Base-by-base conservation (phyloP, 177 flowering plant species). In the Vitis hybrid region DNA sequence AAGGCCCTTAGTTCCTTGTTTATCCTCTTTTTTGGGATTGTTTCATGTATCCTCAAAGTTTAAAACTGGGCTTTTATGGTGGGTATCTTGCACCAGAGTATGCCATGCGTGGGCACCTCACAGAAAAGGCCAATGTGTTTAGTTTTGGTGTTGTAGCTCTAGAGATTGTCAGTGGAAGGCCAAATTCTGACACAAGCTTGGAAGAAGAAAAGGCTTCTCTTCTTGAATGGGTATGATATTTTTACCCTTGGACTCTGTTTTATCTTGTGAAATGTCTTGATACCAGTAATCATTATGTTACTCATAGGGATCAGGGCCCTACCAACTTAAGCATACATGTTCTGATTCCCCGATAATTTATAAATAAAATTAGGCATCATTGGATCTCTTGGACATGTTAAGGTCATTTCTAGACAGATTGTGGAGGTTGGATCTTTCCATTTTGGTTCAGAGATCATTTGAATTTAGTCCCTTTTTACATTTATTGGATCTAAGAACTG, bases 21-120 rank as follows among this genome's bases (percentile, higher is more conserved):
- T 3, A 8, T 40, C 57, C 19, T 58, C 1, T 30, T 13, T 13
- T 27, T 49, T 59, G 5, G 67, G 62, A 49, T 24, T 24, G 21
- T 11, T 4, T 19, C 21, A 19, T 19, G 21, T 19, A 19, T 19
- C 21, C 21, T 19, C 21, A 19, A 19, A 19, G 21, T 19, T 9
- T 30, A 54, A 2, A 14, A 13, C 1, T 54, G 11, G 52, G 5
- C 17, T 12, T 1, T 48, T 11, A 6, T 62, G 24, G 94, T 70
- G 88, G 91, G 12, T 88, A 86, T 72, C 84, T 88, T 57, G 88
- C 92, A 46, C 93, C 93, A 1, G 91, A 89, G 72, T 89, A 89
- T 66, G 93, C 91, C 6, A 86, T 89, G 90, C 90, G 87, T 32
- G 93, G 93, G 10, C 90, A 87, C 61, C 88, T 89, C 27, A 89